Percentiles rank a stretch among this genome's conserved stretches.
These are phyloP conservation scores for Epichloe elymi DNA, from an alignment of 2,329 filamentous ascomycete species.

Conservation along the genomic window DNA sequence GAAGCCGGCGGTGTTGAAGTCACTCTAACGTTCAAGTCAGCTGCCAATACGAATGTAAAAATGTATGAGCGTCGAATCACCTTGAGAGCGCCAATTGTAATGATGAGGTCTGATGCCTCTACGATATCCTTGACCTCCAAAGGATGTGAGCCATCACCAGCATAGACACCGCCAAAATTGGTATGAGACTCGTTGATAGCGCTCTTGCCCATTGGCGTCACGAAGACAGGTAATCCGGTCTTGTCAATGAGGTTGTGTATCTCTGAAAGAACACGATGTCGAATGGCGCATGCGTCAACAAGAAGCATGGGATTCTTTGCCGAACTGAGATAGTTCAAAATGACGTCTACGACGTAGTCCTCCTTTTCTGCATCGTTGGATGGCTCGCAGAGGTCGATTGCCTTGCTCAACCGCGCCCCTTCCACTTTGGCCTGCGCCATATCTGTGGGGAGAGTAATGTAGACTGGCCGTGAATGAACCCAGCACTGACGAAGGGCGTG, in stretches of 20 bases:
- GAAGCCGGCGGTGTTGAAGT: slow-evolving; percentile 76
- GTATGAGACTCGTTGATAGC: slow-evolving; percentile 63
- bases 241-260: slow-evolving; percentile 60
- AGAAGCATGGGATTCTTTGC: slow-evolving; percentile 68
- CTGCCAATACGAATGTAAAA: background rate
- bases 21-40: slow-evolving; percentile 33
- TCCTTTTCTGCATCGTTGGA: slow-evolving; percentile 58
- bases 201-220: slow-evolving; percentile 84
- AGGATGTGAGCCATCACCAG: slow-evolving; percentile 59
- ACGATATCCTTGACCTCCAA: slow-evolving; percentile 48
- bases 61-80: slow-evolving; percentile 7
- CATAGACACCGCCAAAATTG: slow-evolving; percentile 77
- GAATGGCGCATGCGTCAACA: slow-evolving; percentile 71
- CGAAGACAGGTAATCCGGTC: slow-evolving; percentile 66
- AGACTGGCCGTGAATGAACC: slow-evolving; percentile 63
- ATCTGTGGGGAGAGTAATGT: slow-evolving; percentile 72
- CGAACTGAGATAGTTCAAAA: slow-evolving; percentile 57
- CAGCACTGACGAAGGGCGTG: slow-evolving; percentile 63
- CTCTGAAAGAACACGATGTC: slow-evolving; percentile 60
- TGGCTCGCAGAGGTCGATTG: slow-evolving; percentile 53
- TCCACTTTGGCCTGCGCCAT: slow-evolving; percentile 67
- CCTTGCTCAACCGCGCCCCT: slow-evolving; percentile 54
- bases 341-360: slow-evolving; percentile 69
- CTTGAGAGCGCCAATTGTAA: slow-evolving; percentile 54
- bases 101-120: slow-evolving; percentile 56